Evolutionary conservation across 2,329 filamentous ascomycete species (phyloP), one percentile per base, ranked within the genome.

Genomic region (Aspergillus eucalypticola): DNA sequence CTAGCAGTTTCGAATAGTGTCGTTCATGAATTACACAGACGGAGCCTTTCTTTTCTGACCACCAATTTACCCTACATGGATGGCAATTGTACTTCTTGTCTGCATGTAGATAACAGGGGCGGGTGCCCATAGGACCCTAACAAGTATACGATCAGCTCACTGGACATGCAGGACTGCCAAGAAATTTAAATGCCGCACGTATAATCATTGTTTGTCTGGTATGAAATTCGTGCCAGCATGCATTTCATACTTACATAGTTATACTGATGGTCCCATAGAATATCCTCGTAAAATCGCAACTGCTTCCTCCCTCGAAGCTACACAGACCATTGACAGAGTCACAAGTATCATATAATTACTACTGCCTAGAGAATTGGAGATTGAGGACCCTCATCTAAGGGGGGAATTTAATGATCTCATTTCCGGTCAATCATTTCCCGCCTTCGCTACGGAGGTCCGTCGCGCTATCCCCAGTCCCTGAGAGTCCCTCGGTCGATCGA

Each of bases 361-460:
- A 50, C 46, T 50, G 15, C 46, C n/a, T 29, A 49, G 25, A 41
- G 52, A 13, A 19, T 8, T 27, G 23, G 52, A 38, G 11, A 35
- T 35, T 35, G 32, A 44, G 38, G 52, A 54, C 21, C 39, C 52
- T 42, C 39, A 25, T n/a, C 23, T 44, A 25, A 17, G 39, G 38
- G 51, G 52, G 38, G 21, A 23, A n/a, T 42, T 27, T 38, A 19
- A 32, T 54, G 23, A 25, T 55, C 53, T 55, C 42, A 44, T 55
- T 32, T 46, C 39, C 53, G n/a, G 39, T 55, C 53, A 55, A 46
- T 46, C 53, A 46, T 44, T 32, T 55, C 39, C 39, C 39, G 15
- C 11, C 23, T 32, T 54, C 41, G 39, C 39, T 46, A 35, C 29
- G 38, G 35, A 44, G 35, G 23, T 21, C 39, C 25, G n/a, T 10